Evolutionary conservation across 106 monocot genomes (phyloP).

Genomic region (Apostasia shenzhenica): DNA sequence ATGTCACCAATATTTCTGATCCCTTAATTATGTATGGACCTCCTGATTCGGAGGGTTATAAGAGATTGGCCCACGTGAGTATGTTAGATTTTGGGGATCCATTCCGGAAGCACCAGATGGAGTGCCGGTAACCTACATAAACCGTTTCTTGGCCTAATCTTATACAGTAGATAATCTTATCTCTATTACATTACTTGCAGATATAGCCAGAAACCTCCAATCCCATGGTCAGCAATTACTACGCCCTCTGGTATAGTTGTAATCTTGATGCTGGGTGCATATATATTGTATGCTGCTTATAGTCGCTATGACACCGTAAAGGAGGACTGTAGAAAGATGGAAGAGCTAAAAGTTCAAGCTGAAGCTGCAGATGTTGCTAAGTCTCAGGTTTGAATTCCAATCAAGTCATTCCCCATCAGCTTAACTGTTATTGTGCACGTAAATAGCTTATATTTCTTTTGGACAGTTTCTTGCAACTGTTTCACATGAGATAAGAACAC

Average conservation of each 20-base stretch:
- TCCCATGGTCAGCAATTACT: conserved; percentile 46
- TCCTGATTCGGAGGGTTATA: conserved; percentile 47
- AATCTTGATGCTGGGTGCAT: conserved; percentile 51
- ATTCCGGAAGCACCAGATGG: conserved; percentile 87
- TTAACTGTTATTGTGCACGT: neutral
- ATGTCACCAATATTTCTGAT: conserved; percentile 76
- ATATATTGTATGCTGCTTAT: conserved; percentile 60
- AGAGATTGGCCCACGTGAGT: conserved; percentile 46
- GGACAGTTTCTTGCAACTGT: conserved; percentile 96
- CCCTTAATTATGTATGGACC: conserved; percentile 96
- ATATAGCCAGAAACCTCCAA: conserved; percentile 69
- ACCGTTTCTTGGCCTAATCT: neutral
- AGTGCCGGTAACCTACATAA: conserved; percentile 52
- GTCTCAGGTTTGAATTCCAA: conserved; percentile 64
- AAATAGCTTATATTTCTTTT: neutral
- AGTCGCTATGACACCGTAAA: conserved; percentile 61
- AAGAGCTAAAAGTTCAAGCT: conserved; percentile 90
- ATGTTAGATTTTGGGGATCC: conserved; percentile 97
- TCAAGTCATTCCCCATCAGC: neutral
- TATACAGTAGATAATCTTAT: conserved; percentile 4
- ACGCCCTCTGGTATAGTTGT: conserved; percentile 56
- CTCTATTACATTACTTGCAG: conserved; percentile 23
- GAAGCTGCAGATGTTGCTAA: conserved; percentile 98
- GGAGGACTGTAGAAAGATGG: conserved; percentile 86
- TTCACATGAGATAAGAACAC: conserved; percentile 98